Conservation (phyloP, 2,329 filamentous ascomycete species). For the Xylariaceae sp. region DNA sequence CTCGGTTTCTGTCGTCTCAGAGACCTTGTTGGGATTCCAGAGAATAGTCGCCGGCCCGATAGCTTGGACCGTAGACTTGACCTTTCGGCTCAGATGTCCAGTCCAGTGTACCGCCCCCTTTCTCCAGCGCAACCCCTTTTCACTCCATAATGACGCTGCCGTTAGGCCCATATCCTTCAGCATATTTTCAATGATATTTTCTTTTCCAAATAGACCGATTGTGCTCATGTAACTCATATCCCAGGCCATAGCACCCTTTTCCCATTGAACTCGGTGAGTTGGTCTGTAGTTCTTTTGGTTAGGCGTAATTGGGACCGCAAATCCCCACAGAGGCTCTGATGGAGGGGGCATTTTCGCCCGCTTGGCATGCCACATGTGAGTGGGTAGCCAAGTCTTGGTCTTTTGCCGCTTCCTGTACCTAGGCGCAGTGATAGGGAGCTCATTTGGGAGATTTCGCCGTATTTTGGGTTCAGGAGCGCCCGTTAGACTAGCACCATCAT, state of each 20-base stretch:
- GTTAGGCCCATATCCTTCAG: conserved; percentile 60
- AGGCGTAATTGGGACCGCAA: conserved; percentile 76
- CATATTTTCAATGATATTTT: conserved; percentile 58
- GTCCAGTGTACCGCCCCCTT: conserved; percentile 45
- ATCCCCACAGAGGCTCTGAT: conserved; percentile 79
- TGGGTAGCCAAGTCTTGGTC: conserved; percentile 90
- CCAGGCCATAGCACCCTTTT: conserved; percentile 78
- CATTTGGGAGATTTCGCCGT: conserved; percentile 63
- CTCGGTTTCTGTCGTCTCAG: conserved; percentile 17
- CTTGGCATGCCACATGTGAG: conserved; percentile 91
- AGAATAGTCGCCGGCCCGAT: conserved; percentile 70
- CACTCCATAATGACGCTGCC: conserved; percentile 56
- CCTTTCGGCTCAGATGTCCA: conserved; percentile 48
- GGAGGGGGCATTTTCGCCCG: conserved; percentile 81
- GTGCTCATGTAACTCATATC: conserved; percentile 94
- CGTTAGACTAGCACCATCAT: conserved; percentile 35
- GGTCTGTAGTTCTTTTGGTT: conserved; percentile 86
- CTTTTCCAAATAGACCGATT: conserved; percentile 66
- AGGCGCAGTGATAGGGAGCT: conserved; percentile 47
- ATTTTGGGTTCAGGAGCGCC: conserved; percentile 56
- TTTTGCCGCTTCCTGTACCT: conserved; percentile 82
- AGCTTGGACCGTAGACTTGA: conserved; percentile 45
- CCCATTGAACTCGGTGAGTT: conserved; percentile 72
- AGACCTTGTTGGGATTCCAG: conserved; percentile 56
- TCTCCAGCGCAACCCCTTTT: conserved; percentile 66